Evolutionary conservation across 495 filamentous ascomycete genomes (phyloP).

Genomic region (Xylaria longipes): DNA sequence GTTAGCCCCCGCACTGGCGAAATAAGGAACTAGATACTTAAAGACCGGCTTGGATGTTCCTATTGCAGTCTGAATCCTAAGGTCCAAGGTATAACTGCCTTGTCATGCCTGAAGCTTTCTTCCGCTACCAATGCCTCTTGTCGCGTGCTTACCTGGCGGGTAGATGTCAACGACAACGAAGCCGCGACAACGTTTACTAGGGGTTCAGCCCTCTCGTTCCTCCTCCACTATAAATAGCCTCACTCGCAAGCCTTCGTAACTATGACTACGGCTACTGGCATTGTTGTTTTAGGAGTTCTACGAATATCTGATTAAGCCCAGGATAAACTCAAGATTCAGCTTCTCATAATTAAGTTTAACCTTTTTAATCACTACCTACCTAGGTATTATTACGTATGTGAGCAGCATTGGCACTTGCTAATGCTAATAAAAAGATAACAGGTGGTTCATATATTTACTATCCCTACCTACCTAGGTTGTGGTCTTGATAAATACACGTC

Average conservation of each 20-base stretch:
- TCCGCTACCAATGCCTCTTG: too few relatives aligned
- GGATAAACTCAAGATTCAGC: background rate
- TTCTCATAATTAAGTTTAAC: background rate
- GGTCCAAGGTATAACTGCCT: background rate
- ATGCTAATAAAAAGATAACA: too few relatives aligned
- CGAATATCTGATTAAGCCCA: background rate
- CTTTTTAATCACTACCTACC: too few relatives aligned
- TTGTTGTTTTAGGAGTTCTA: background rate
- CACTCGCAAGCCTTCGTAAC: background rate
- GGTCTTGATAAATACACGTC: background rate
- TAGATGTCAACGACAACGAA: background rate
- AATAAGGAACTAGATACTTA: background rate
- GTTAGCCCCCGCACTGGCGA: background rate
- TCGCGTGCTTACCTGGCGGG: background rate
- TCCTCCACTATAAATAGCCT: background rate
- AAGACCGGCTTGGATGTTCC: background rate
- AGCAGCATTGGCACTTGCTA: too few relatives aligned
- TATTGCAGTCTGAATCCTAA: background rate
- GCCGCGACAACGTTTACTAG: background rate
- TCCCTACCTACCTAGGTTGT: too few relatives aligned
- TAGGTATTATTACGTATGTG: too few relatives aligned
- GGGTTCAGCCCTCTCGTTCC: background rate
- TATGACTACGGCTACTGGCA: background rate
- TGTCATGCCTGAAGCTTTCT: background rate
- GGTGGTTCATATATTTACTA: too few relatives aligned